phyloP scores from a whole-genome alignment of 305 asterid genomes.

The Lippia alba region DNA sequence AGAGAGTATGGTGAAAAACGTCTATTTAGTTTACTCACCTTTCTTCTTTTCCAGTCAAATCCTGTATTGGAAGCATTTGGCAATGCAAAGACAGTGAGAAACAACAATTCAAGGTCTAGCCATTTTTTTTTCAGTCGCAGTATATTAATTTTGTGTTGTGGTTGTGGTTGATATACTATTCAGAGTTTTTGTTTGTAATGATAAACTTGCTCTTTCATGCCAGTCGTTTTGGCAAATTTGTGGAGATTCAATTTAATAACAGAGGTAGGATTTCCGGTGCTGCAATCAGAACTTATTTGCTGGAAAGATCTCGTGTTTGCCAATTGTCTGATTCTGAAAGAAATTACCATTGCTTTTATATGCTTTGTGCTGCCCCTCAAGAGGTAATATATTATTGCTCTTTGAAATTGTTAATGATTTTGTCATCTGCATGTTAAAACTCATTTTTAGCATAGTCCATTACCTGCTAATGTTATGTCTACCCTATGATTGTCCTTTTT shows the following conservation, averaged over 20 bases:
- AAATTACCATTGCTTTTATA: conserved; percentile 89
- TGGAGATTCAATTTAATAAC: conserved; percentile 72
- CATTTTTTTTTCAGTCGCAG: neutral
- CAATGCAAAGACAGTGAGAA: conserved; percentile 80
- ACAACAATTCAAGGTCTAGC: conserved; percentile 74
- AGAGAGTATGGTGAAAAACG: neutral
- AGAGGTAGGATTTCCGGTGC: conserved; percentile 75
- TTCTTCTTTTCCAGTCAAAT: conserved; percentile 60
- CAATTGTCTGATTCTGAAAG: conserved; percentile 93
- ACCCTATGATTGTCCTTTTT: neutral
- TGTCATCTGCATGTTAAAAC: neutral
- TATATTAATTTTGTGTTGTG: conserved; percentile 6
- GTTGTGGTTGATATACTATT: conserved; percentile 19
- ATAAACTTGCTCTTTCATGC: conserved; percentile 23
- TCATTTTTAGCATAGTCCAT: conserved; percentile 5
- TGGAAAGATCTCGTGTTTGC: conserved; percentile 83
- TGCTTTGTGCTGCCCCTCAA: conserved; percentile 88
- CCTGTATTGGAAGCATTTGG: conserved; percentile 88
- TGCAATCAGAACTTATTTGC: conserved; percentile 80
- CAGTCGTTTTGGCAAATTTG: conserved; percentile 89
- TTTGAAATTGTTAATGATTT: conserved; percentile 1
- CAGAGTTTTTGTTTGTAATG: conserved; percentile 2
- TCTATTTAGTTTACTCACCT: conserved; percentile 1
- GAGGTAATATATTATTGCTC: conserved; percentile 54
- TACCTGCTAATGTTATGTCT: conserved; percentile 10